These are phyloP conservation scores for Lentinus brumalis DNA, from an alignment of 768 basidiomycete species.

Conservation along the genomic window DNA sequence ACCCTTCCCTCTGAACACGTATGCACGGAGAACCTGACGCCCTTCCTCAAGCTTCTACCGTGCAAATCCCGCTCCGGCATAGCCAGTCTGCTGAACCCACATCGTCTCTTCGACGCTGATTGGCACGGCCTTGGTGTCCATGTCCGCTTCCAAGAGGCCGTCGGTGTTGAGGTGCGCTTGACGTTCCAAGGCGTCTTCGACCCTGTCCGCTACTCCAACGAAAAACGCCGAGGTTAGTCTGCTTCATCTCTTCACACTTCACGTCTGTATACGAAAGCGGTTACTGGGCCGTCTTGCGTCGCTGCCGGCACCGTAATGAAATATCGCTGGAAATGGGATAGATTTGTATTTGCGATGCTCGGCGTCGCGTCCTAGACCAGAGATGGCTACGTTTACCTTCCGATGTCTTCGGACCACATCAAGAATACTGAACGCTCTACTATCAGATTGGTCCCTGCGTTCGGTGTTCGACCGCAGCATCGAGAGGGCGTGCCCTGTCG, in stretches of 20 bases:
- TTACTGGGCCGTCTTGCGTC: not conserved
- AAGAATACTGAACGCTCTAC: not conserved
- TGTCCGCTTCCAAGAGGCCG: slow-evolving; percentile 55
- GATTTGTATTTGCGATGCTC: not conserved
- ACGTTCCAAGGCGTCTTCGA: slow-evolving; percentile 79
- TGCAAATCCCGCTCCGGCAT: slow-evolving; percentile 90
- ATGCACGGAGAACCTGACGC: slow-evolving; percentile 98
- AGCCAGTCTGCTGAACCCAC: slow-evolving; percentile 80
- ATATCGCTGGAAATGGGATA: not conserved
- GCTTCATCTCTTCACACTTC: not conserved
- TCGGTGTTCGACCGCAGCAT: slow-evolving; percentile 70
- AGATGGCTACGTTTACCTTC: not conserved
- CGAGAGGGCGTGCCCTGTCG: slow-evolving; percentile 69
- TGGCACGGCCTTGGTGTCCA: slow-evolving; percentile 90
- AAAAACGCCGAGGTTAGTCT: slow-evolving; percentile 55
- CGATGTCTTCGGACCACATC: slow-evolving; percentile 14
- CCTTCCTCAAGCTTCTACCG: slow-evolving; percentile 91
- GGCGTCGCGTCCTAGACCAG: not conserved
- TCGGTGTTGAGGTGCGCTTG: slow-evolving; percentile 65
- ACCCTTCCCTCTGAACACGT: slow-evolving; percentile 81
- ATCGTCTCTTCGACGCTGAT: slow-evolving; percentile 83
- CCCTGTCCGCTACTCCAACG: slow-evolving; percentile 60
- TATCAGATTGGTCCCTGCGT: slow-evolving; percentile 72
- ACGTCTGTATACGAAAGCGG: not conserved
- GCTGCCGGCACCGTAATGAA: not conserved